Evolutionary conservation across 805 yeast species (phyloP).

Genomic region (Sugiyamaella americana): DNA sequence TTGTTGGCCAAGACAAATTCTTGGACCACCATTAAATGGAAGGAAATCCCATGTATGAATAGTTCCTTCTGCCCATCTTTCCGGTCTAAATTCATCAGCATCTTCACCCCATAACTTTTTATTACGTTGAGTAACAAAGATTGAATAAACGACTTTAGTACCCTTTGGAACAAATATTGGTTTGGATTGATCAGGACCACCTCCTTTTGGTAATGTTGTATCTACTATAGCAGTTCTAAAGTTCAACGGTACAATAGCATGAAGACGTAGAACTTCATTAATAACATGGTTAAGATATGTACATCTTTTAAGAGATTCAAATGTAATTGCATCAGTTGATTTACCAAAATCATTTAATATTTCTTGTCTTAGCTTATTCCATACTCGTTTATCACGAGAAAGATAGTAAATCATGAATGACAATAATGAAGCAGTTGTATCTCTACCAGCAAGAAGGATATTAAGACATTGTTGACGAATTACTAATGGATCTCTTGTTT

Average conservation of each 20-base stretch:
- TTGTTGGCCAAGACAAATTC: slow-evolving; percentile 52
- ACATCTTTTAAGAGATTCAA: slow-evolving; percentile 44
- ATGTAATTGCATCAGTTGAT: slow-evolving; percentile 27
- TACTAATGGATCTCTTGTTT: slow-evolving; percentile 43
- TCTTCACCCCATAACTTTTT: slow-evolving; percentile 40
- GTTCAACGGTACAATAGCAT: slow-evolving; percentile 48
- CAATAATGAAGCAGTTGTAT: slow-evolving; percentile 48
- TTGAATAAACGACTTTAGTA: slow-evolving; percentile 35
- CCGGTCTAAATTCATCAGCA: slow-evolving; percentile 42
- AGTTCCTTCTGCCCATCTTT: slow-evolving; percentile 40
- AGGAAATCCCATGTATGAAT: slow-evolving; percentile 44
- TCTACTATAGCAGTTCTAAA: slow-evolving; percentile 42
- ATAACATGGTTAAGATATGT: slow-evolving; percentile 43
- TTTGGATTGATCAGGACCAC: slow-evolving; percentile 37
- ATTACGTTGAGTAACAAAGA: slow-evolving; percentile 42
- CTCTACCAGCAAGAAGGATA: slow-evolving; percentile 51
- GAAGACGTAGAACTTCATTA: slow-evolving; percentile 45
- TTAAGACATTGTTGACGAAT: slow-evolving; percentile 48
- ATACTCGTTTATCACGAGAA: slow-evolving; percentile 34
- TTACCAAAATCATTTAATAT: slow-evolving; percentile 35
- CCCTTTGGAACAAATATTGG: slow-evolving; percentile 44
- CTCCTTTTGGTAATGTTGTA: slow-evolving; percentile 48
- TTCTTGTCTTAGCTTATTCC: slow-evolving; percentile 34
- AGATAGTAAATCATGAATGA: slow-evolving; percentile 42
- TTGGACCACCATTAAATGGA: slow-evolving; percentile 52